Evolutionary conservation across 768 basidiomycete species (phyloP).

Genomic region (Clavaria fumosa): DNA sequence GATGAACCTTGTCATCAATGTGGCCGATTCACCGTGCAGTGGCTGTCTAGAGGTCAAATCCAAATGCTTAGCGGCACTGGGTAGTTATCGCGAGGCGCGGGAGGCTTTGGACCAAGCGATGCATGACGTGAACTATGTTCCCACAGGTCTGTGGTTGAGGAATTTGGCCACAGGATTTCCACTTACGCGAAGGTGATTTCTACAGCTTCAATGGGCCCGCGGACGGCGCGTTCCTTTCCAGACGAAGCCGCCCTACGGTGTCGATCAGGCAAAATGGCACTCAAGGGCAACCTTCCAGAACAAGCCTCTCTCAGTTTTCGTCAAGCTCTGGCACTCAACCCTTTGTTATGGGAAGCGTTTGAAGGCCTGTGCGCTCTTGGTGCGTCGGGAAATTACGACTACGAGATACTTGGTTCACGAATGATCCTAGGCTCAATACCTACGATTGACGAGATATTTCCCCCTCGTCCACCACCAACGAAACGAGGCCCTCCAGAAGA

Average conservation of each 20-base stretch:
- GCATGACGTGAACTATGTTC: constrained; percentile 33
- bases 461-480: constrained; percentile 40
- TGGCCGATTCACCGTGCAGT: constrained; percentile 44
- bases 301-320: constrained; percentile 58
- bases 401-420: too few relatives aligned
- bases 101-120: constrained; percentile 53
- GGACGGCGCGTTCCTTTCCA: constrained; percentile 44
- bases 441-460: constrained; percentile 59
- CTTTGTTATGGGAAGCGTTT: constrained; percentile 85
- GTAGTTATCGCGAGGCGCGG: constrained; percentile 62
- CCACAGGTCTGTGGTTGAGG: constrained; percentile 36
- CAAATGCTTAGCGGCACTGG: constrained; percentile 55
- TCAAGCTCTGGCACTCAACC: constrained; percentile 55
- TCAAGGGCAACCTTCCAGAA: constrained; percentile 65
- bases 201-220: constrained; percentile 39
- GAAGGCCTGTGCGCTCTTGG: constrained; percentile 76
- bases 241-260: constrained; percentile 64
- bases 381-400: constrained; percentile 24
- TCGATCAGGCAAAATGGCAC: constrained; percentile 58
- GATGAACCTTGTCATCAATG: constrained; percentile 47
- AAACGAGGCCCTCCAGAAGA: constrained; percentile 42
- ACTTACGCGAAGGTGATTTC: too few relatives aligned
- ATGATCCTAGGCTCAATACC: constrained; percentile 60
- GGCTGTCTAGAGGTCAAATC: constrained; percentile 73
- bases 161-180: too few relatives aligned